Conservation (phyloP, 2,329 filamentous ascomycete genomes). For the Fusarium sacchari region DNA sequence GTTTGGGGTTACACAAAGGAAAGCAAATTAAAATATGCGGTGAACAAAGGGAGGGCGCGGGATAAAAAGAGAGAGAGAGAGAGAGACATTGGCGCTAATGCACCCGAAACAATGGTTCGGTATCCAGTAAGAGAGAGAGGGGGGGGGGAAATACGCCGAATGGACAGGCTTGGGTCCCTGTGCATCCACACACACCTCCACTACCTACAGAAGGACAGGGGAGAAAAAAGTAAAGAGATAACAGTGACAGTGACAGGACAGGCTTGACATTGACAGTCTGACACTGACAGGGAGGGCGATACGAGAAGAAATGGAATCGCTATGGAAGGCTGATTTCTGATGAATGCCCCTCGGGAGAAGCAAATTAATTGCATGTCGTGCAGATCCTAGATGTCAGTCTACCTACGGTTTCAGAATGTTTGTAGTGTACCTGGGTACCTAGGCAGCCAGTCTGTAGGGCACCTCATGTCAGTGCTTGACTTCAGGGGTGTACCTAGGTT, state of each 20-base stretch:
- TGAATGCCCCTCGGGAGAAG: conserved; percentile 15
- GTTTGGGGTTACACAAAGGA: background rate
- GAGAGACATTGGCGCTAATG: conserved; percentile 20
- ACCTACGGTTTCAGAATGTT: background rate
- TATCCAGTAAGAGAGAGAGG: background rate
- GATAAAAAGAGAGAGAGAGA: background rate
- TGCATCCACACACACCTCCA: too few species aligned
- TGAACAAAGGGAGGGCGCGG: background rate
- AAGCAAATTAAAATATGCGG: conserved; percentile 7
- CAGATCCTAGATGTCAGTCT: background rate
- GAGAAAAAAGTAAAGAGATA: background rate
- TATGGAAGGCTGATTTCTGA: background rate
- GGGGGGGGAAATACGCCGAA: conserved; percentile 7
- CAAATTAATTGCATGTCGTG: conserved; percentile 6
- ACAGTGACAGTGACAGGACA: background rate
- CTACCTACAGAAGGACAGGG: background rate
- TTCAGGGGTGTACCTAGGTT: background rate
- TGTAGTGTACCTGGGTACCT: too few species aligned
- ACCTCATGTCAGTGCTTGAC: background rate
- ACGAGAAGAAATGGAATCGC: background rate
- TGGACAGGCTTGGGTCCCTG: background rate
- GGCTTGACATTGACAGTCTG: background rate
- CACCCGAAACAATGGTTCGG: conserved; percentile 38
- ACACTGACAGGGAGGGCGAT: background rate
- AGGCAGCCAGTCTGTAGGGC: background rate